Evolutionary conservation across 768 basidiomycete genomes (phyloP), one percentile per base, ranked within the genome.

Genomic region (Tylopilus balloui): DNA sequence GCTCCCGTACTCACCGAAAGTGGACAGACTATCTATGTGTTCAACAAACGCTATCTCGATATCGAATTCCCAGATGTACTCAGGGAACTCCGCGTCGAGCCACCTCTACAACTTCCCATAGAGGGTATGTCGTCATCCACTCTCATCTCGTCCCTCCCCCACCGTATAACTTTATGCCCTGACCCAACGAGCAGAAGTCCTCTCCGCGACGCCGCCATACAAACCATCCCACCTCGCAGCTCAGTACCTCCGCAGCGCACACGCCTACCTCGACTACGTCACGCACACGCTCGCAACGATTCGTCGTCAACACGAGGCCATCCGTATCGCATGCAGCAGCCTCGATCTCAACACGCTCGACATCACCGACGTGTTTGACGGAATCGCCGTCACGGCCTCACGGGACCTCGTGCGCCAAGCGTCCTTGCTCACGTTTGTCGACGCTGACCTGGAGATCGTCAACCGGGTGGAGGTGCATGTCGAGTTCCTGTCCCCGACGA

Each of bases 41-140:
- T 88, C 69, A 92, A 91, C 69, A 89, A 88, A 60, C 73, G 78
- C 59, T 87, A 86, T 58, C 76, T 92, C 31, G 87, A 88, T 54
- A 72, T 80, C 37, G 81, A 85, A 42, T 47, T 86, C 24, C 78
- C 83, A 2, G 77, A 84, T 36, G 82, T 88, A 21, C 65, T 90
- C 14, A 73, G 66, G n/a, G 75, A 79, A 35, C 75, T 92, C n/a
- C 74, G 69, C 14, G 71, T 81, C 15, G 77, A 82, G 37, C 73
- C 86, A 3, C 73, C 75, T 15, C 58, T 87, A 20, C 84, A 88
- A 54, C 81, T 83, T n/a, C 74, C 78, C 15, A 78, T 87, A 52
- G 85, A 88, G 69, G 84, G 88, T 86, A 49, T 46, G 72, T 57
- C 8, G 23, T 12, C 13, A 21, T 43, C 17, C 36, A 21, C 4